phyloP scores from a whole-genome alignment of 805 yeast genomes.

The Kuraishia piskuri region DNA sequence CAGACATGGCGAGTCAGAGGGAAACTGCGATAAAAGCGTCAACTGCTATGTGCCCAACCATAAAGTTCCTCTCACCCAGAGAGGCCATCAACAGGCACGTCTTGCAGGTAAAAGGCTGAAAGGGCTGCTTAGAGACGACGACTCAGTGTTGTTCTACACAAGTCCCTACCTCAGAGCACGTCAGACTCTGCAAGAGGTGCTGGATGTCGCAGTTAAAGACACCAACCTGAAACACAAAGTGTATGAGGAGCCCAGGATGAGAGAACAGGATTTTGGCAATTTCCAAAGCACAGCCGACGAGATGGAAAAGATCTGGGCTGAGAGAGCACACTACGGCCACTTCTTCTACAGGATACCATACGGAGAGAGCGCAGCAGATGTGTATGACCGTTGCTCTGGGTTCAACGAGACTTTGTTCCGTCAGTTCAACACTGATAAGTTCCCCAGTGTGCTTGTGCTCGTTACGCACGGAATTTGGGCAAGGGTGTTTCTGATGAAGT shows the following conservation, averaged over 20 bases:
- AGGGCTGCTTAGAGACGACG: slow-evolving; percentile 36
- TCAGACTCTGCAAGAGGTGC: slow-evolving; percentile 63
- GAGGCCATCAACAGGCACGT: slow-evolving; percentile 59
- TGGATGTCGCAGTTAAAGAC: slow-evolving; percentile 43
- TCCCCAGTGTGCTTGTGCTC: slow-evolving; percentile 74
- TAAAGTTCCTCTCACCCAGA: slow-evolving; percentile 58
- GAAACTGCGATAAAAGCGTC: slow-evolving; percentile 78
- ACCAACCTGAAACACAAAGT: slow-evolving; percentile 40
- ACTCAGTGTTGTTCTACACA: slow-evolving; percentile 66
- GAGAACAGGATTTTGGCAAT: slow-evolving; percentile 95
- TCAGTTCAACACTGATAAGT: slow-evolving; percentile 60
- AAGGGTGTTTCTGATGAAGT: slow-evolving; percentile 84
- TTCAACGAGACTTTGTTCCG: slow-evolving; percentile 83
- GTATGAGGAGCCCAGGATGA: slow-evolving; percentile 82
- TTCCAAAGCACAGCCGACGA: slow-evolving; percentile 71
- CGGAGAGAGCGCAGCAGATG: slow-evolving; percentile 96
- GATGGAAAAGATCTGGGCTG: slow-evolving; percentile 78
- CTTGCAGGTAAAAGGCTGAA: slow-evolving; percentile 48
- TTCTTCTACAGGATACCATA: slow-evolving; percentile 85
- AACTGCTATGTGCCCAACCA: slow-evolving; percentile 78
- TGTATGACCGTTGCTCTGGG: slow-evolving; percentile 83
- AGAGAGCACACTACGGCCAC: slow-evolving; percentile 81
- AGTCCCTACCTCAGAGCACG: slow-evolving; percentile 83
- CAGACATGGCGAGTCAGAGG: slow-evolving; percentile 91
- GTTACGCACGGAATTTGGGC: slow-evolving; percentile 96